Percentiles rank a stretch among this genome's conserved stretches.
phyloP scores from a whole-genome alignment of 805 yeast species.

The Kuraishia floccosa region DNA sequence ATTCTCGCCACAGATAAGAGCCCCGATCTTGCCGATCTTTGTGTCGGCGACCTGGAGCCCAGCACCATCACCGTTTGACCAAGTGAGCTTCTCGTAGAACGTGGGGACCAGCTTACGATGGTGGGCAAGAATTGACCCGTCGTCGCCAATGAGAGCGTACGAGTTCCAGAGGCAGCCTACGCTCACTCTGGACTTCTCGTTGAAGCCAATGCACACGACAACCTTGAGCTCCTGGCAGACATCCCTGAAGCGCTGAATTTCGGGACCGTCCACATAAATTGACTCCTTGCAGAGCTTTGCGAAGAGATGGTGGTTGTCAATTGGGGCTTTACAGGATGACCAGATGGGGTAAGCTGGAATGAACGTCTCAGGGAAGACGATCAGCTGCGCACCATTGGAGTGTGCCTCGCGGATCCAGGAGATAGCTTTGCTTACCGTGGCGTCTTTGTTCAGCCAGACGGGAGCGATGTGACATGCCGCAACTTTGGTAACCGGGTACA shows the following conservation, averaged over 20 bases:
- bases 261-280: conserved; percentile 14
- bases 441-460: conserved; percentile 9
- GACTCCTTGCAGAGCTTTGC: conserved; percentile 9
- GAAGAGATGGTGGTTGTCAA: conserved; percentile 13
- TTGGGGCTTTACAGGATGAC: conserved; percentile 13
- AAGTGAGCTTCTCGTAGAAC: conserved; percentile 9
- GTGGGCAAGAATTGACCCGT: conserved; percentile 9
- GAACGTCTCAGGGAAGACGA: conserved; percentile 12
- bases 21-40: conserved; percentile 10
- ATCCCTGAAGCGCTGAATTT: conserved; percentile 6
- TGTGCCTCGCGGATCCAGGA: conserved; percentile 9
- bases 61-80: conserved; percentile 13
- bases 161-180: conserved; percentile 16
- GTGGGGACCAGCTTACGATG: conserved; percentile 13
- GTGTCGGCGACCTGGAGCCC: conserved; percentile 11
- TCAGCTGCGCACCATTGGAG: conserved; percentile 10
- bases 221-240: conserved; percentile 9
- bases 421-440: conserved; percentile 10
- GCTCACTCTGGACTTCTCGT: conserved; percentile 10
- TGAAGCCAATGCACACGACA: conserved; percentile 11
- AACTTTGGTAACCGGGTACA: conserved; percentile 10
- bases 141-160: conserved; percentile 9
- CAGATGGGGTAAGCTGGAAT: conserved; percentile 13
- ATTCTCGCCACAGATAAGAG: conserved; percentile 12
- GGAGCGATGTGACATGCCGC: conserved; percentile 14